Evolutionary conservation across 805 yeast genomes (phyloP).

Genomic region (Spencermartinsiella europaea): DNA sequence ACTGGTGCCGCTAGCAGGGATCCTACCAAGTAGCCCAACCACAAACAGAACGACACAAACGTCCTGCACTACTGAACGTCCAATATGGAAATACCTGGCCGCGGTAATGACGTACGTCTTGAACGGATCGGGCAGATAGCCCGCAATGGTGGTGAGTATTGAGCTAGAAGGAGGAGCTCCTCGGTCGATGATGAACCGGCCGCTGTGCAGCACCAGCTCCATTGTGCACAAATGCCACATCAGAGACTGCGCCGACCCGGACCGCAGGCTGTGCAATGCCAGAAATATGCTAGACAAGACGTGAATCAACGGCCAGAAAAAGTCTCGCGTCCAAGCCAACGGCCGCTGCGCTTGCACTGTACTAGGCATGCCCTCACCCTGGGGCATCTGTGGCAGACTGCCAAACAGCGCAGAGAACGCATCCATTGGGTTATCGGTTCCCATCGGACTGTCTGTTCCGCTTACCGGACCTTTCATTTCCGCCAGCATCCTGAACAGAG

Average conservation of each 20-base stretch:
- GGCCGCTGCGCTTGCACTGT: background rate
- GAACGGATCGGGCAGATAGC: slow-evolving; percentile 27
- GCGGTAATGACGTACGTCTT: slow-evolving; percentile 21
- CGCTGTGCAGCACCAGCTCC: slow-evolving; percentile 22
- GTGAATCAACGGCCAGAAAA: slow-evolving; percentile 23
- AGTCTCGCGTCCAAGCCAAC: slow-evolving; percentile 1
- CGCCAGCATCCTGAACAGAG: slow-evolving; percentile 19
- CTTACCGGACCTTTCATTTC: slow-evolving; percentile 15
- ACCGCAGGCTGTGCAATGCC: slow-evolving; percentile 18
- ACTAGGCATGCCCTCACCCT: background rate
- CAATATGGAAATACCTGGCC: slow-evolving; percentile 18
- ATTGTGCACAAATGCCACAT: slow-evolving; percentile 21
- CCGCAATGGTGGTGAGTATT: slow-evolving; percentile 22
- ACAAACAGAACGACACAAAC: slow-evolving; percentile 26
- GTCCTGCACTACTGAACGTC: slow-evolving; percentile 20
- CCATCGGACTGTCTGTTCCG: background rate
- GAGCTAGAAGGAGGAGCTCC: slow-evolving; percentile 22
- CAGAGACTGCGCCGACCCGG: slow-evolving; percentile 11
- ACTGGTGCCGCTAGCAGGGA: background rate
- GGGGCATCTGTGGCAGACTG: background rate
- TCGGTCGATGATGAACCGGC: slow-evolving; percentile 24
- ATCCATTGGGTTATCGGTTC: slow-evolving; percentile 7
- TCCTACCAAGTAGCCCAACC: slow-evolving; percentile 15
- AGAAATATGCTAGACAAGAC: slow-evolving; percentile 15
- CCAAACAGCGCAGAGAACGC: slow-evolving; percentile 11